A percentile compares a stretch with the other conserved stretches of the same genome.
Conservation (phyloP, 768 basidiomycete genomes). For the Cytidiella melzeri region DNA sequence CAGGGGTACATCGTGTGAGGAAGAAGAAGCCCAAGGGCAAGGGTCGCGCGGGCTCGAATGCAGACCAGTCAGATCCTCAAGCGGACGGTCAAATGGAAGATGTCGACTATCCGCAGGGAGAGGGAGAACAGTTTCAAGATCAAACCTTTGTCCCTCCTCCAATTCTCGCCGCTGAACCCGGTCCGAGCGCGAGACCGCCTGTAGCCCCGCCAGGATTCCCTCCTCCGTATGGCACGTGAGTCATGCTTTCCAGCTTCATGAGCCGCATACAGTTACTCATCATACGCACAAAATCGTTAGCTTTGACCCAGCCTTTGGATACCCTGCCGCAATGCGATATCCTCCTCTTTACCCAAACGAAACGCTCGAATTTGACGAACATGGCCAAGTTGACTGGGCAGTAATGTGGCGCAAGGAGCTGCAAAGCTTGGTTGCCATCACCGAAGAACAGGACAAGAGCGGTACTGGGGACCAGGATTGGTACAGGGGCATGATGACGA, state of each 20-base stretch:
- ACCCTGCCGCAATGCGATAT: conserved; percentile 55
- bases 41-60: conserved; percentile 2
- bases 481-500: conserved; percentile 81
- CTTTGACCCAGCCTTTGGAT: conserved; percentile 67
- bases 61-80: not conserved
- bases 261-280: not conserved
- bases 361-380: conserved; percentile 65
- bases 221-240: conserved; percentile 49
- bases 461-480: conserved; percentile 70
- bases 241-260: conserved; percentile 23
- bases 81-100: conserved; percentile 30
- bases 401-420: conserved; percentile 78
- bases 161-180: conserved; percentile 55
- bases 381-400: conserved; percentile 78
- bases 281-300: conserved; percentile 26
- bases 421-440: conserved; percentile 65
- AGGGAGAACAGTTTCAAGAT: conserved; percentile 40
- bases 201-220: conserved; percentile 34
- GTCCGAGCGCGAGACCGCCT: conserved; percentile 43
- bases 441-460: conserved; percentile 75
- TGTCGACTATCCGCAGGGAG: conserved; percentile 56
- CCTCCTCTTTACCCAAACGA: conserved; percentile 64
- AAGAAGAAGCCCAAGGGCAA: conserved; percentile 75
- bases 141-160: conserved; percentile 48
- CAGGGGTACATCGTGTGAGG: conserved; percentile 82